Base-by-base conservation (phyloP, 2,329 filamentous ascomycete genomes). In the Cordyceps tenuipes region DNA sequence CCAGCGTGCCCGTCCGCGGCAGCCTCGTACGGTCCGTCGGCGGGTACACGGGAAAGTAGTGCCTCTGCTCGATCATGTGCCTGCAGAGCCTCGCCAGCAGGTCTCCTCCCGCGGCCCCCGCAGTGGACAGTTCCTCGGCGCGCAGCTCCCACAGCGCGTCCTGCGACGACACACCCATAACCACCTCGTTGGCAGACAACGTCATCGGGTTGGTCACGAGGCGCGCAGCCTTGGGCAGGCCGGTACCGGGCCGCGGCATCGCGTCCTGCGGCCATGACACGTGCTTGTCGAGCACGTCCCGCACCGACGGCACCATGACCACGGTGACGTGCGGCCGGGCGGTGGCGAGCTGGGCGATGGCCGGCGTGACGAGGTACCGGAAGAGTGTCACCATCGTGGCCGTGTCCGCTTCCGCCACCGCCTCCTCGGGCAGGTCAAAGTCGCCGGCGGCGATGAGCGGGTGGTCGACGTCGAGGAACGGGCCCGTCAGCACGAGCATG, bases 191-290 rank as follows among this genome's bases (percentile, higher is more conserved):
- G 64, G 97, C 79, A 6, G 85, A 90, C 3, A 97, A 74, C 9
- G 89, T 91, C 79, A 95, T 93, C 0, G 94, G 94, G 69, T 97
- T 97, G 2, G 91, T 90, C 17, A 97, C 84, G 66, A 95, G 83
- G 59, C 83, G 85, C 12, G 82, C 88, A 60, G 87, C 80, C 70
- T 90, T 93, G 12, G 88, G 88, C 5, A 97, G 79, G 5, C 89
- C 90, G 7, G 95, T 81, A 19, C 92, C 88, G 67, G 86, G 89
- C 64, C 80, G 78, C 1, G 78, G 72, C 46, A 96, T 83, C 31
- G 75, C 71, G 63, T 84, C 82, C 65, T 82, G 80, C 0, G 92
- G 91, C 86, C 90, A 97, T 17, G 90, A 88, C 61, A 94, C 89
- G 73, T 96, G 90, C 68, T 89, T 90, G 75, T 83, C 86, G 63